These are phyloP conservation scores for Candida lessepsii DNA, from an alignment of 805 yeast genomes.

Conservation along the genomic window DNA sequence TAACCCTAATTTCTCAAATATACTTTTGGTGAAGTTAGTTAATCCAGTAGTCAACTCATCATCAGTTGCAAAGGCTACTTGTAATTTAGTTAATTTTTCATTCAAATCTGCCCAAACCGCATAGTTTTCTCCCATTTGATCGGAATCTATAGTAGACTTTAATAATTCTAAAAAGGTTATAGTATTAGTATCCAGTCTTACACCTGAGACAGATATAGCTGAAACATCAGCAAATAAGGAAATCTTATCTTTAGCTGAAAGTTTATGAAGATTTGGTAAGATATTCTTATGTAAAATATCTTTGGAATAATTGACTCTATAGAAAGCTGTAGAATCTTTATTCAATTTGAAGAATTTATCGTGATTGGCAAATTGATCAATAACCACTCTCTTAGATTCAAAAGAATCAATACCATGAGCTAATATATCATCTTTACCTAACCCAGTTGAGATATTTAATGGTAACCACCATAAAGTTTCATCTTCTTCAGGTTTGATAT, in stretches of 20 bases:
- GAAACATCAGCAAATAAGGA: slow-evolving; percentile 55
- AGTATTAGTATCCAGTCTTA: slow-evolving; percentile 28
- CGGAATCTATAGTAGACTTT: slow-evolving; percentile 25
- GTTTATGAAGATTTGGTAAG: slow-evolving; percentile 32
- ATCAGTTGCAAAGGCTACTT: slow-evolving; percentile 33
- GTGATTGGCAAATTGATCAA: slow-evolving; percentile 23
- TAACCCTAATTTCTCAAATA: slow-evolving; percentile 25
- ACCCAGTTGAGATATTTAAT: slow-evolving; percentile 32
- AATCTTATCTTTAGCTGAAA: slow-evolving; percentile 50
- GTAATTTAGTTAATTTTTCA: slow-evolving; percentile 36
- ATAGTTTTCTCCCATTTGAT: slow-evolving; percentile 32
- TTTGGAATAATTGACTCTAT: slow-evolving; percentile 53
- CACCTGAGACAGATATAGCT: slow-evolving; percentile 49
- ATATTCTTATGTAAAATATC: slow-evolving; percentile 40
- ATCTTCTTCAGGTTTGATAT: slow-evolving; percentile 55
- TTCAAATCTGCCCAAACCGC: slow-evolving; percentile 58
- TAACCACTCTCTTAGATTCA: slow-evolving; percentile 19
- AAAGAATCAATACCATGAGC: slow-evolving; percentile 23
- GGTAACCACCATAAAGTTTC: slow-evolving; percentile 61
- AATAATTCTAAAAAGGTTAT: slow-evolving; percentile 46
- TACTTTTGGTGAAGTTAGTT: slow-evolving; percentile 27
- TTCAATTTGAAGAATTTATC: slow-evolving; percentile 45
- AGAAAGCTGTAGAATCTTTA: slow-evolving; percentile 50
- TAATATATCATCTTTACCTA: neutral
- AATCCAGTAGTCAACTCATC: slow-evolving; percentile 26